Conservation (phyloP, 2,329 filamentous ascomycete genomes). For the Pseudogymnoascus sp. region DNA sequence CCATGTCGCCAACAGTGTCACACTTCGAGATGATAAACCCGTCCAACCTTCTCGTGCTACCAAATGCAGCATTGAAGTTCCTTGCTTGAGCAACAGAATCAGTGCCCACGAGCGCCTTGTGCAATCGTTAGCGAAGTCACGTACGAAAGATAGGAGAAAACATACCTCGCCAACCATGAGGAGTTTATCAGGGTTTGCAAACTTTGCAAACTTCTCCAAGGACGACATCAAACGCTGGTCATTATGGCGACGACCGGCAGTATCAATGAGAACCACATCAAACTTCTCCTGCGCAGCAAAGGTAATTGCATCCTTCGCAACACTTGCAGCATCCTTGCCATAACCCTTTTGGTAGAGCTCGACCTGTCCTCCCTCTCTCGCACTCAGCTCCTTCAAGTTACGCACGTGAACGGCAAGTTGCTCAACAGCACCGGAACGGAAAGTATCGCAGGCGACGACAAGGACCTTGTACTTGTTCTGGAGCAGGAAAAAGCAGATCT, state of each 20-base stretch:
- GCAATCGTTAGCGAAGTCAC: slow-evolving; percentile 13
- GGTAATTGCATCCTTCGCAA: slow-evolving; percentile 87
- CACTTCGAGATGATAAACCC: slow-evolving; percentile 99
- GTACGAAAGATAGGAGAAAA: background rate
- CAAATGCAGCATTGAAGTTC: slow-evolving; percentile 94
- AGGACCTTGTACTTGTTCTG: slow-evolving; percentile 96
- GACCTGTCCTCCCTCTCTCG: slow-evolving; percentile 75
- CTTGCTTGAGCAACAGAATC: slow-evolving; percentile 92
- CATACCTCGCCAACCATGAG: slow-evolving; percentile 71
- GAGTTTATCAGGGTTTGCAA: slow-evolving; percentile 95
- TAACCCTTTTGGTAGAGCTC: slow-evolving; percentile 97
- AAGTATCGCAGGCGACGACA: slow-evolving; percentile 91
- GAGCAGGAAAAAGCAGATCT: slow-evolving; percentile 95
- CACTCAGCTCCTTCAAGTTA: slow-evolving; percentile 82
- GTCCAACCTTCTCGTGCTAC: slow-evolving; percentile 70
- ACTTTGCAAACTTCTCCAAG: slow-evolving; percentile 93
- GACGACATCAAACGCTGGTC: slow-evolving; percentile 94
- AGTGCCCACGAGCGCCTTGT: slow-evolving; percentile 77
- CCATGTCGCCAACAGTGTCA: slow-evolving; percentile 99
- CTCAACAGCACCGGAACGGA: slow-evolving; percentile 93
- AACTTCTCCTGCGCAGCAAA: slow-evolving; percentile 69
- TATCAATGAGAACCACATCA: slow-evolving; percentile 95
- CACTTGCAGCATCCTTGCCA: slow-evolving; percentile 91
- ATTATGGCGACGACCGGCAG: slow-evolving; percentile 89
- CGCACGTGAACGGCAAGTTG: slow-evolving; percentile 92